phyloP scores from a whole-genome alignment of 805 yeast genomes.

The Candida hungchunana region DNA sequence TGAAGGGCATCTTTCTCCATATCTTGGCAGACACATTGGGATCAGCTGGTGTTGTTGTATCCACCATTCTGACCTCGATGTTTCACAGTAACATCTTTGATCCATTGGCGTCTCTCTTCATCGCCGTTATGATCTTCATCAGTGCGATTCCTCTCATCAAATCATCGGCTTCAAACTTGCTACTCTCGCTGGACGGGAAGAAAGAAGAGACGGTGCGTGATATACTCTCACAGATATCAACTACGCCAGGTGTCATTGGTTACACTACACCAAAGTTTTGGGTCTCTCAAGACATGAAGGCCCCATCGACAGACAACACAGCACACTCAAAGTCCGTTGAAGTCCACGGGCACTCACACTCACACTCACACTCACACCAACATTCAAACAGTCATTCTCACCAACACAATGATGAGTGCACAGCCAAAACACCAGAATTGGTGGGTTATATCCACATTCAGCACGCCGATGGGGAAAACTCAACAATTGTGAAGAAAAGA shows the following conservation, averaged over 20 bases:
- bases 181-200: slow-evolving; percentile 54
- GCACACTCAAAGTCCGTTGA: too few species aligned
- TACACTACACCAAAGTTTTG: slow-evolving; percentile 91
- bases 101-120: slow-evolving; percentile 86
- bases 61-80: slow-evolving; percentile 71
- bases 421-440: slow-evolving; percentile 28
- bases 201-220: slow-evolving; percentile 63
- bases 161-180: slow-evolving; percentile 71
- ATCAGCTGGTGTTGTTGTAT: slow-evolving; percentile 92
- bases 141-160: slow-evolving; percentile 83
- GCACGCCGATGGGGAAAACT: slow-evolving; percentile 58
- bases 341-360: slow-evolving; percentile 31
- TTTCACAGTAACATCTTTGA: slow-evolving; percentile 76
- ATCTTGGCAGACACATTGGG: slow-evolving; percentile 95
- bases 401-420: slow-evolving; percentile 21
- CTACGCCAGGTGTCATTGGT: slow-evolving; percentile 75
- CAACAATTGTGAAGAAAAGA: slow-evolving; percentile 53
- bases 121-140: slow-evolving; percentile 71
- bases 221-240: slow-evolving; percentile 61
- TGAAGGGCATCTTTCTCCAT: slow-evolving; percentile 93
- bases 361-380: slow-evolving; percentile 3
- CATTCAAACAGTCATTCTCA: slow-evolving; percentile 5
- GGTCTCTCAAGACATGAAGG: slow-evolving; percentile 47
- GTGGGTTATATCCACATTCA: slow-evolving; percentile 86
- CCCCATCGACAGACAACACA: slow-evolving; percentile 15